These are phyloP conservation scores for Monilinia aucupariae DNA, from an alignment of 2,329 filamentous ascomycete genomes.

Conservation along the genomic window DNA sequence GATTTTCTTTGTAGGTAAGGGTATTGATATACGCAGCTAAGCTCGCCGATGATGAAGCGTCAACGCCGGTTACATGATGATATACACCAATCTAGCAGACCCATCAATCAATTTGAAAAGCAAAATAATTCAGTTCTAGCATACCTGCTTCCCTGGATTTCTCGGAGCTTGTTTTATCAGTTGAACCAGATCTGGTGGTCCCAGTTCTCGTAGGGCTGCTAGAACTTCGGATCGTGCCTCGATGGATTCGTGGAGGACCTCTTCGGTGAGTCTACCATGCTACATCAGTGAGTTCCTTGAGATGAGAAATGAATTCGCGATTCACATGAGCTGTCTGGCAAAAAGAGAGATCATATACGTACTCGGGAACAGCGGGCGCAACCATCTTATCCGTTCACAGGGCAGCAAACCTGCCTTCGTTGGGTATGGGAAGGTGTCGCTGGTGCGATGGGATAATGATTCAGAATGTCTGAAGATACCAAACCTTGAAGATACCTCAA, in stretches of 20 bases:
- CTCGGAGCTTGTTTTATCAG: constrained; percentile 69
- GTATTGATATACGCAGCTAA: constrained; percentile 98
- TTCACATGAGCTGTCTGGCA: not conserved
- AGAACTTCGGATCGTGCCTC: constrained; percentile 89
- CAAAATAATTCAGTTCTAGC: constrained; percentile 6
- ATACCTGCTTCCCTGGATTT: constrained; percentile 52
- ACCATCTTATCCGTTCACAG: constrained; percentile 28
- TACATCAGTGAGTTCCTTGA: constrained; percentile 20
- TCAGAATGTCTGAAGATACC: not conserved
- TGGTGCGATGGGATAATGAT: not conserved
- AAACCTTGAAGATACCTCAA: not conserved
- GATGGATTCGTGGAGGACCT: constrained; percentile 84
- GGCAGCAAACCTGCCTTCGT: constrained; percentile 1
- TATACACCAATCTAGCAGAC: constrained; percentile 73
- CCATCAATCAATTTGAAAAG: constrained; percentile 19
- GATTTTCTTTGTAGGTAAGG: constrained; percentile 80
- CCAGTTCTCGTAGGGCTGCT: constrained; percentile 79
- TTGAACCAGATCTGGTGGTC: constrained; percentile 92
- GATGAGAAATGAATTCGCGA: not conserved
- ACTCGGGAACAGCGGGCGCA: constrained; percentile 71
- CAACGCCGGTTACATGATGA: constrained; percentile 94
- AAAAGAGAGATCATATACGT: constrained; percentile 36
- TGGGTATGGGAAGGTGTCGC: constrained; percentile 3
- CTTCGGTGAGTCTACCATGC: constrained; percentile 74
- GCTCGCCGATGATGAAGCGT: constrained; percentile 95